phyloP scores from a whole-genome alignment of 768 basidiomycete species.

The Rhizopogon vesiculosus region DNA sequence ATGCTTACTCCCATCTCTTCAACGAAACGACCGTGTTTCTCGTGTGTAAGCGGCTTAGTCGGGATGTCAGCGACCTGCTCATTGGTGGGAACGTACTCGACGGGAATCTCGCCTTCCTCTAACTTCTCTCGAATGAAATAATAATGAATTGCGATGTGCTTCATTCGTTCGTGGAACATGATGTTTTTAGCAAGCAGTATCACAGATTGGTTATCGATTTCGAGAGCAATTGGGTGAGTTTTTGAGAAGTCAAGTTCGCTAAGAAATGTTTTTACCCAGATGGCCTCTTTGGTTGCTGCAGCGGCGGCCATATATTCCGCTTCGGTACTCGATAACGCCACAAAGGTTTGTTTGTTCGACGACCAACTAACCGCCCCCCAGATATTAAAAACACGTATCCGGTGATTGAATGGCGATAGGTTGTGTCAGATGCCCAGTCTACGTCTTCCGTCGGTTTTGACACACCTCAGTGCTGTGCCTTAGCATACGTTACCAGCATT shows the following conservation, averaged over 20 bases:
- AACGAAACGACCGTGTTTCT: not conserved
- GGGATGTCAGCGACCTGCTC: conserved; percentile 23
- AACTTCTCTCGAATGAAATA: conserved; percentile 3
- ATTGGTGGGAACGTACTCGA: conserved; percentile 12
- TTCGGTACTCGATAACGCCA: conserved; percentile 28
- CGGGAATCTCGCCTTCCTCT: not conserved
- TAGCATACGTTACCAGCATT: no score
- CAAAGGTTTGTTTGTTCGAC: conserved; percentile 1
- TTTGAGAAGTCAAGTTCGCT: conserved; percentile 13
- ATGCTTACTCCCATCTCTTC: not conserved
- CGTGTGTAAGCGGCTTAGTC: conserved; percentile 16
- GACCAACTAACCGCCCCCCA: conserved; percentile 27
- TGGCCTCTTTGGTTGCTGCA: conserved; percentile 14
- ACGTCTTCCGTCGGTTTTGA: no score
- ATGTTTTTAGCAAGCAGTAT: conserved; percentile 13
- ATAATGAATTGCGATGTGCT: conserved; percentile 18
- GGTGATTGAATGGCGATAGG: conserved; percentile 9
- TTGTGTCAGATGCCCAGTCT: conserved; percentile 7
- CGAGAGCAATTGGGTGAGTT: not conserved
- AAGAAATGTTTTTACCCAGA: conserved; percentile 22
- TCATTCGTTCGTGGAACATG: conserved; percentile 18
- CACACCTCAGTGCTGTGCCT: no score
- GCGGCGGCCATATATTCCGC: conserved; percentile 41
- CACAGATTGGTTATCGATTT: conserved; percentile 9
- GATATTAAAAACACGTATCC: conserved; percentile 28